Base-by-base conservation (phyloP, 192 early-diverging fungal species). In the Podila epigama region DNA sequence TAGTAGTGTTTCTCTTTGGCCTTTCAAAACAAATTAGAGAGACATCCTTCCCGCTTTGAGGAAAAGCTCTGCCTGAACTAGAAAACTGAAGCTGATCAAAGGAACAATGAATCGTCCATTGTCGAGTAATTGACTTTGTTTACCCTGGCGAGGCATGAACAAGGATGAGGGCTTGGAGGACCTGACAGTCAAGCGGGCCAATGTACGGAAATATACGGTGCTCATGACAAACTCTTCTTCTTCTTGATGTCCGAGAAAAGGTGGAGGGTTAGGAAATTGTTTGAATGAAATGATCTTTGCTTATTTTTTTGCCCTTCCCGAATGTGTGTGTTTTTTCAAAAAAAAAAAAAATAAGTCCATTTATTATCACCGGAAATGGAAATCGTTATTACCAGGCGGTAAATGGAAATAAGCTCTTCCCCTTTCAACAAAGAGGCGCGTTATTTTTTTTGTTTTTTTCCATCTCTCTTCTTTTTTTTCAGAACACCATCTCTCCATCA, bases 141-240 rank as follows among this genome's bases (percentile, higher is more conserved):
- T 75, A 75, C 70, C 70, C 52, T 75, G 70, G 42, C 70, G 70
- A 66, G 52, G 18, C 18, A 61, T 28, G 34, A 51, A 9, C 34
- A 58, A 20, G 36, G 58, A 6, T 3, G 65, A 58, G 37, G 60
- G 65, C 20, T 40, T 48, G 54, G 73, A 60, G 58, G 28, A 32
- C 36, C 73, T 66, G 28, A 48, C 37, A 32, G 73, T 66, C 32
- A 68, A 52, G 52, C 73, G 73, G 50, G 73, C 66, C 55, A 77
- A 16, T 18, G 60, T 58, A 60, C 73, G 73, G 32, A 77, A 51
- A 50, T 63, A 64, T 34, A 60, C 42, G 18, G 73, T 66, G 44
- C 52, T 32, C 52, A 54, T 32, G 27, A 25, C 52, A 22, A 31
- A 54, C 29, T 54, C 22, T 48, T 20, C 7, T 48, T 54, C 22